Percentiles rank a stretch among this genome's conserved stretches.
Evolutionary conservation across 169 alveolate species (phyloP).

Genomic region (Plasmodium vivax): DNA sequence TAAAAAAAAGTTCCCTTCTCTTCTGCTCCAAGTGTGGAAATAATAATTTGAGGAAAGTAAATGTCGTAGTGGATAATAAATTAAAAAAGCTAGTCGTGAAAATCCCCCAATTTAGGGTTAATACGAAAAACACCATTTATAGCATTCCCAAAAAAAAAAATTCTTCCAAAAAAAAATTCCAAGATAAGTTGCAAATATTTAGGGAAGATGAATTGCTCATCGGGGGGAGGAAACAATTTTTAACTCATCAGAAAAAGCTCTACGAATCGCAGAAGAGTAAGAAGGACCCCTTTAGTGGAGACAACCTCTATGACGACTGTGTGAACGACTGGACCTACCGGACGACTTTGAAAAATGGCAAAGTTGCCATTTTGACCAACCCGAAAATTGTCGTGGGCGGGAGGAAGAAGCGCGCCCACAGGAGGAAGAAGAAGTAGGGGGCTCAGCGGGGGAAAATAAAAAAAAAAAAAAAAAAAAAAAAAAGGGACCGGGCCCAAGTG

Average conservation of each 20-base stretch:
- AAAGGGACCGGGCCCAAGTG: neutral
- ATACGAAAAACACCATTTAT: constrained; percentile 82
- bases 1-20: constrained; percentile 75
- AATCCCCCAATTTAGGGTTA: constrained; percentile 67
- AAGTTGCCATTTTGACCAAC: constrained; percentile 42
- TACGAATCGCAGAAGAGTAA: constrained; percentile 51
- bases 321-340: constrained; percentile 49
- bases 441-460: neutral
- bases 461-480: neutral
- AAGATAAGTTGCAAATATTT: constrained; percentile 77
- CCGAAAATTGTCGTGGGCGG: constrained; percentile 73
- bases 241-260: constrained; percentile 74
- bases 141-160: constrained; percentile 83
- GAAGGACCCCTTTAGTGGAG: constrained; percentile 54
- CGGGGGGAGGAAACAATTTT: constrained; percentile 79
- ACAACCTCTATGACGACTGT: constrained; percentile 11
- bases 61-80: constrained; percentile 82
- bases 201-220: constrained; percentile 87
- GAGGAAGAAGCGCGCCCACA: constrained; percentile 16
- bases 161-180: constrained; percentile 77
- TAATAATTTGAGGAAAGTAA: constrained; percentile 88
- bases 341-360: constrained; percentile 65
- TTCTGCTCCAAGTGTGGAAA: constrained; percentile 93
- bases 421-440: constrained; percentile 2
- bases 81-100: constrained; percentile 74